Percentiles rank a stretch among this genome's conserved stretches.
Conservation (phyloP, 1,284 basidiomycete species). For the Porodaedalea pini region DNA sequence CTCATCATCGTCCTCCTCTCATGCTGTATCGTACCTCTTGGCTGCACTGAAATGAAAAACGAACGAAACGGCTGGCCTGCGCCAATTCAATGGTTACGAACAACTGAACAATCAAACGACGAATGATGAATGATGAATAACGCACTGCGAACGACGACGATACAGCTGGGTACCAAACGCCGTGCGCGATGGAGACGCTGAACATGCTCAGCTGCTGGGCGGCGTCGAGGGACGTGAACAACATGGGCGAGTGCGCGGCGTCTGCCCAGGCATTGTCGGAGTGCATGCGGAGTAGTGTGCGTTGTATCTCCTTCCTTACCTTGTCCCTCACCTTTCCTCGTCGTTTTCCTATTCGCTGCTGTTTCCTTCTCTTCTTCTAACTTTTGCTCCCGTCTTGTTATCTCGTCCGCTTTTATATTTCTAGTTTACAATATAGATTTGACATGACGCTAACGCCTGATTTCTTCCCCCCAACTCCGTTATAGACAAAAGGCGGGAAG, state of each 20-base stretch:
- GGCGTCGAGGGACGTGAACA: constrained; percentile 69
- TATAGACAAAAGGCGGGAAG: constrained; percentile 61
- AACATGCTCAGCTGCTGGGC: constrained; percentile 92
- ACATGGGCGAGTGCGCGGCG: constrained; percentile 58
- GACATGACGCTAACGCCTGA: background rate
- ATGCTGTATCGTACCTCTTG: constrained; percentile 1
- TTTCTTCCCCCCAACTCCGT: background rate
- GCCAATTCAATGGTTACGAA: too few species aligned
- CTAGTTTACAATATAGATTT: background rate
- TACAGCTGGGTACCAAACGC: constrained; percentile 49
- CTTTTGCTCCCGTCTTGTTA: background rate
- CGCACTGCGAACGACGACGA: background rate
- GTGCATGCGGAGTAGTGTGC: constrained; percentile 85
- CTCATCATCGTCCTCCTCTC: constrained; percentile 16
- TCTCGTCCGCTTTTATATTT: background rate
- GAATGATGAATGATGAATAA: too few species aligned
- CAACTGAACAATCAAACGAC: too few species aligned
- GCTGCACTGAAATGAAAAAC: too few species aligned
- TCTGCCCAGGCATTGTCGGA: constrained; percentile 67
- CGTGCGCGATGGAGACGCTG: constrained; percentile 75
- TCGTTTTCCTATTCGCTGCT: background rate
- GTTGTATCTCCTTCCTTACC: constrained; percentile 31
- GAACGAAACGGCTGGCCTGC: too few species aligned
- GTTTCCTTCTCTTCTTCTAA: too few species aligned
- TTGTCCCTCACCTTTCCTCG: background rate